Evolutionary conservation across 805 yeast genomes (phyloP), one percentile per base, ranked within the genome.

Genomic region (Kodamaea nitidulidarum): DNA sequence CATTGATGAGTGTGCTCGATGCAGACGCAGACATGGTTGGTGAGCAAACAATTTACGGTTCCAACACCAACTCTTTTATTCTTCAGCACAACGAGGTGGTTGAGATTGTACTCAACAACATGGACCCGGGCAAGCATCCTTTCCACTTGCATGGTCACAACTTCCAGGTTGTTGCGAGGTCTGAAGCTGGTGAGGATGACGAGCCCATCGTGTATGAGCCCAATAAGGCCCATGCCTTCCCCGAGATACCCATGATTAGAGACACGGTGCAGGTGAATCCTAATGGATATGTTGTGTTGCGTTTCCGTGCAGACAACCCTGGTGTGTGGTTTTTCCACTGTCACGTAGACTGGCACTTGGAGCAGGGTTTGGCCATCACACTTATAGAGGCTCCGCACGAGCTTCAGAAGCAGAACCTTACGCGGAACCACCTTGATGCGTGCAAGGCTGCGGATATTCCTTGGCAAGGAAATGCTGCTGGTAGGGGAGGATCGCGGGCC

Each of bases 281-380:
- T 24, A 79, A 81, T 50, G 86, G 90, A 2, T 75, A 79, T 56
- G 59, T 80, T 36, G 88, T 81, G 12, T 54, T 80, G 22, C 69
- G 96, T 48, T 87, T 87, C 60, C 73, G 67, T 50, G 88, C 96
- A 9, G 78, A 84, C 52, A 88, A 90, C 53, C 96, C 96, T 2
- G 97, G 97, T 41, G 81, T 88, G 17, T 90, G 96, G 96, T 77
- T 84, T 45, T 84, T 88, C 80, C 97, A 88, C 58, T 88, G 97
- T 62, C 95, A 86, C 55, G 76, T 84, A 40, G 91, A 84, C 53
- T 84, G 88, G 83, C 95, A 84, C 62, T 73, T 84, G 58, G 82
- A 79, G 49, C 93, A 84, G 64, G 95, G 95, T 20, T 69, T 84
- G 39, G 90, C 90, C 6, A 67, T 83, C 37, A 76, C 78, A 1